Percentiles rank a stretch among this genome's conserved stretches.
phyloP scores from a whole-genome alignment of 148 eudicot species.

The Drosera capensis region DNA sequence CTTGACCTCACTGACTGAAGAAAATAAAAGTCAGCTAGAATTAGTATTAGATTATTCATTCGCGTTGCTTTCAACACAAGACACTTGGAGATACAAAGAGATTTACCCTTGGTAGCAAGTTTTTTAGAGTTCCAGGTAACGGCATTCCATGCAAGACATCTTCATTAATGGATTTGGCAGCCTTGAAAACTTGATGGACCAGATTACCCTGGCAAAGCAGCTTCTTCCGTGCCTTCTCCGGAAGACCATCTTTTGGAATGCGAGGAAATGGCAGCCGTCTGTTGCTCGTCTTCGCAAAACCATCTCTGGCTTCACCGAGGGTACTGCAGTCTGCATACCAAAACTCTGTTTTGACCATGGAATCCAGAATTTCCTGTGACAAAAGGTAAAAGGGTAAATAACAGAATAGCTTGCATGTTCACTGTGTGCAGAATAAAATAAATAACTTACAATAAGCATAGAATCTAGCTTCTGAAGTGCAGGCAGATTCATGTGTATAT shows the following conservation, averaged over 20 bases:
- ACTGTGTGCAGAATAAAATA: constrained; percentile 9
- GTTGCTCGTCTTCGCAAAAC: constrained; percentile 46
- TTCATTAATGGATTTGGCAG: constrained; percentile 78
- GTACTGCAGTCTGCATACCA: constrained; percentile 86
- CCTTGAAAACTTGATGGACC: constrained; percentile 83
- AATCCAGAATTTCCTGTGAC: constrained; percentile 69
- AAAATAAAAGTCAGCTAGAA: neutral
- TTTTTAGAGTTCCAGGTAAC: constrained; percentile 46
- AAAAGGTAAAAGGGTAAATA: constrained; percentile 1
- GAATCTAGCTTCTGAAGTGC: constrained; percentile 81
- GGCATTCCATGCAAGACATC: constrained; percentile 64
- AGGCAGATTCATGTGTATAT: constrained; percentile 66
- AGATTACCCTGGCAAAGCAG: constrained; percentile 64
- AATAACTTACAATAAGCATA: constrained; percentile 74
- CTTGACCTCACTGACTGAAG: constrained; percentile 65
- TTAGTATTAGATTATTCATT: neutral
- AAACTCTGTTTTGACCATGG: constrained; percentile 67
- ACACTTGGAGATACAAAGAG: neutral
- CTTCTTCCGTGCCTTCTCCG: constrained; percentile 57
- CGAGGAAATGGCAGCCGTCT: constrained; percentile 89
- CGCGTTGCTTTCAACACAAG: neutral
- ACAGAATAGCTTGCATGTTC: neutral
- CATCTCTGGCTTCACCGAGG: constrained; percentile 51
- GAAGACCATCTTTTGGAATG: constrained; percentile 70
- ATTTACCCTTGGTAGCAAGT: constrained; percentile 70